Percentiles rank a stretch among this genome's conserved stretches.
Evolutionary conservation across 1,139 yeast species (phyloP).

Genomic region (Diutina siamensis): DNA sequence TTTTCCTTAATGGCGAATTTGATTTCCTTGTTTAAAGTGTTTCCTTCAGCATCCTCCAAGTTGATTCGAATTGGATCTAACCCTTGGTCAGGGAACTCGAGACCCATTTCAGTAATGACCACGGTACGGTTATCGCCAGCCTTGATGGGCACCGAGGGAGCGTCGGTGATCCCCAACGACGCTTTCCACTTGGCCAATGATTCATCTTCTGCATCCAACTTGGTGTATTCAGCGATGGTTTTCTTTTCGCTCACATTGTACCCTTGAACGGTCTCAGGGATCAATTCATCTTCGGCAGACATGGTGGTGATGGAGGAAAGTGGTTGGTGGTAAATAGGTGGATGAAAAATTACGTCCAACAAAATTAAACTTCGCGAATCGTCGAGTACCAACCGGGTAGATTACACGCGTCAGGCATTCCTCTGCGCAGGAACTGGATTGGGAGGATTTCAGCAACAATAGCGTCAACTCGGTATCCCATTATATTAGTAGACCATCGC

Average conservation of each 20-base stretch:
- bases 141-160: constrained; percentile 47
- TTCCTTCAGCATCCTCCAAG: constrained; percentile 43
- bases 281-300: constrained; percentile 43
- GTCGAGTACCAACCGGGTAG: neutral
- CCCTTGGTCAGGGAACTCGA: constrained; percentile 49
- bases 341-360: neutral
- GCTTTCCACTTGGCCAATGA: constrained; percentile 89
- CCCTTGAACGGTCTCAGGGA: constrained; percentile 52
- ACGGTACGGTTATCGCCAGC: constrained; percentile 70
- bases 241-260: constrained; percentile 79
- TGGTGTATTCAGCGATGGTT: constrained; percentile 74
- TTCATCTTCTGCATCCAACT: constrained; percentile 84
- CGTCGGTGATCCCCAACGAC: constrained; percentile 60
- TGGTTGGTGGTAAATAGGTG: neutral
- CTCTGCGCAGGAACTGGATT: neutral
- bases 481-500: too few relatives aligned
- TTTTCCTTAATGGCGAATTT: constrained; percentile 71
- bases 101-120: constrained; percentile 66
- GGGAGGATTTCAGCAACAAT: neutral
- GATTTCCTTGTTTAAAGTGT: constrained; percentile 40
- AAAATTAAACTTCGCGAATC: neutral
- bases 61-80: constrained; percentile 53
- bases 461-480: too few relatives aligned
- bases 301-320: constrained; percentile 7
- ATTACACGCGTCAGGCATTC: neutral